Base-by-base conservation (phyloP, 345 rosid species). In the Populus ilicifolia region DNA sequence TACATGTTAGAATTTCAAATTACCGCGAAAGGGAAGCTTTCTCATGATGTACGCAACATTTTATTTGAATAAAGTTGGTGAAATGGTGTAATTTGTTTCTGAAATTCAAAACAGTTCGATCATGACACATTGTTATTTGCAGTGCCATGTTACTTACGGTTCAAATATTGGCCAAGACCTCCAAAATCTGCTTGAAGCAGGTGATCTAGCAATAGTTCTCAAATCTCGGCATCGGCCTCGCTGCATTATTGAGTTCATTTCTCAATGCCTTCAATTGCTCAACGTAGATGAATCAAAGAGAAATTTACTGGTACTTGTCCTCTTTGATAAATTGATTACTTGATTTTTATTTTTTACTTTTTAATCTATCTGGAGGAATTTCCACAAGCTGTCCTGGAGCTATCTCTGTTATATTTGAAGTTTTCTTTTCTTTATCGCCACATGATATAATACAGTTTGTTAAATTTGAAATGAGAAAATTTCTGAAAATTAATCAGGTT, bases 111-210 rank as follows among this genome's bases (percentile, higher is more conserved):
- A 16, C 70, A 30, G 8, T 12, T 71, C 1, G n/a, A 20, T 33
- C n/a, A 50, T 74, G 18, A 38, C 21, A 79, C 44, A 18, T 38
- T 54, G 38, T n/a, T 52, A 25, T 77, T 62, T 85, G 91, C 89
- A 95, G 98, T 92, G 98, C 78, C 99, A 95, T 86, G 84, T 93
- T 78, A 78, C 75, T 62, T 85, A 87, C 77, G 96, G 91, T 67
- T 93, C 99, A 29, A 94, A 95, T 81, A 68, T 89, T 39, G 85
- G 84, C 63, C 77, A 36, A 78, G 99, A 95, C 83, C 94, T 95
- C 33, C 38, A 73, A 63, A 75, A 82, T 80, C 61, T 88, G 84
- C 84, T 93, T 33, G 99, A 93, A 36, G 89, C 30, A 12, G 97
- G 89, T 85, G 99, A 95, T 81, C 81, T 95, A n/a, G 80, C 85